phyloP scores from a whole-genome alignment of 2,329 filamentous ascomycete genomes.

The Colletotrichum graminicola region DNA sequence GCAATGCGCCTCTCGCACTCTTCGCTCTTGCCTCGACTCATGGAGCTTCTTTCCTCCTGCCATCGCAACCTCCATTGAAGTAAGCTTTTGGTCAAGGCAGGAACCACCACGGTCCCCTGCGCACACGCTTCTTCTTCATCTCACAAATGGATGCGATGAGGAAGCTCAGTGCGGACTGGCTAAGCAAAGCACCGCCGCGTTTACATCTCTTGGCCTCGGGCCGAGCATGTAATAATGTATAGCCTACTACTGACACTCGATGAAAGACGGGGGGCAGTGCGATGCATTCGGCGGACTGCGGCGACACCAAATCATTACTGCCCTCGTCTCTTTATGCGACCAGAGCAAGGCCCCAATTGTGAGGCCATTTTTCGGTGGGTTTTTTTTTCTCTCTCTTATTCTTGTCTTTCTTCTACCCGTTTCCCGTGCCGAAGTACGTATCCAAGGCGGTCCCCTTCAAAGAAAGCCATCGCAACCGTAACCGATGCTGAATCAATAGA shows the following conservation, averaged over 20 bases:
- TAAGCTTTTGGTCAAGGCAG: neutral
- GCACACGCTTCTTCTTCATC: no score
- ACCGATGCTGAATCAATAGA: neutral
- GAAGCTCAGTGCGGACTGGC: neutral
- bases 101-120: neutral
- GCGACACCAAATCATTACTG: neutral
- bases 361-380: neutral
- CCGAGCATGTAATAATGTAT: neutral
- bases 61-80: neutral
- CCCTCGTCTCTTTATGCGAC: no score
- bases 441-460: neutral
- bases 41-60: neutral
- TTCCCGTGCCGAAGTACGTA: neutral
- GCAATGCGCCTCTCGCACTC: neutral
- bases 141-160: neutral
- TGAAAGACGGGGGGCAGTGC: neutral
- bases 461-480: neutral
- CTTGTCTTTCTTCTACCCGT: neutral
- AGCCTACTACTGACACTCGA: neutral
- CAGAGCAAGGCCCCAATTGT: no score
- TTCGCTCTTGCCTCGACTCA: neutral
- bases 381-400: constrained; percentile 22
- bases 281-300: neutral
- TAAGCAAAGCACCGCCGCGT: neutral
- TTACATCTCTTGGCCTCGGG: neutral